Percentiles rank a stretch among this genome's conserved stretches.
Conservation (phyloP, 441 rosid genomes). For the Pelargonium myrrhifolium region DNA sequence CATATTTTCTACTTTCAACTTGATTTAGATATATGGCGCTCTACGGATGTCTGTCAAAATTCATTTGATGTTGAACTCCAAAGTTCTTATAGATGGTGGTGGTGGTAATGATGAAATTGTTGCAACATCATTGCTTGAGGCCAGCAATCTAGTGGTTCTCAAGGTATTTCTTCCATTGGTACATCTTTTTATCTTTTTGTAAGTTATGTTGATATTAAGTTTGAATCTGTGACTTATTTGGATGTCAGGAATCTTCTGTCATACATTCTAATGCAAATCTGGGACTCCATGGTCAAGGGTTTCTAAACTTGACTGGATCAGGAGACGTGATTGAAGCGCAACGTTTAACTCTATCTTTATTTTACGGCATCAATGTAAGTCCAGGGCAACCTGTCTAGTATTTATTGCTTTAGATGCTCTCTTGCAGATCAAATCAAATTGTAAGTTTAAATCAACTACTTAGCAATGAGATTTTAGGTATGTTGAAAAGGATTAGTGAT, state of each 20-base stretch:
- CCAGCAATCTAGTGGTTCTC: conserved; percentile 82
- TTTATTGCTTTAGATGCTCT: not conserved
- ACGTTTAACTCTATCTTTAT: conserved; percentile 68
- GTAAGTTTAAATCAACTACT: not conserved
- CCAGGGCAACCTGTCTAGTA: conserved; percentile 7
- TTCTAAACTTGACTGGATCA: conserved; percentile 64
- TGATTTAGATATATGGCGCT: conserved; percentile 70
- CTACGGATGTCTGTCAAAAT: conserved; percentile 85
- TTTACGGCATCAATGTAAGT: conserved; percentile 70
- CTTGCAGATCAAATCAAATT: not conserved
- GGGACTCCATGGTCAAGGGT: conserved; percentile 91
- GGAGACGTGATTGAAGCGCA: conserved; percentile 83
- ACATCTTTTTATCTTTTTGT: not conserved
- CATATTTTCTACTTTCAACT: conserved; percentile 13
- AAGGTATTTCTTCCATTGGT: conserved; percentile 39
- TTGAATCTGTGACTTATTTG: conserved; percentile 13
- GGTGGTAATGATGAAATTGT: conserved; percentile 59
- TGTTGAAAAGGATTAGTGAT: not conserved
- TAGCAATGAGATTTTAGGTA: not conserved
- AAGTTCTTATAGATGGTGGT: conserved; percentile 73
- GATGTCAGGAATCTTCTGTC: conserved; percentile 63
- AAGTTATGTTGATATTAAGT: conserved; percentile 12
- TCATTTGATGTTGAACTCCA: conserved; percentile 87
- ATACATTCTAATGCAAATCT: conserved; percentile 89
- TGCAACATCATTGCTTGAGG: conserved; percentile 76